phyloP scores from a whole-genome alignment of 1,284 basidiomycete species.

The Cerioporus squamosus region DNA sequence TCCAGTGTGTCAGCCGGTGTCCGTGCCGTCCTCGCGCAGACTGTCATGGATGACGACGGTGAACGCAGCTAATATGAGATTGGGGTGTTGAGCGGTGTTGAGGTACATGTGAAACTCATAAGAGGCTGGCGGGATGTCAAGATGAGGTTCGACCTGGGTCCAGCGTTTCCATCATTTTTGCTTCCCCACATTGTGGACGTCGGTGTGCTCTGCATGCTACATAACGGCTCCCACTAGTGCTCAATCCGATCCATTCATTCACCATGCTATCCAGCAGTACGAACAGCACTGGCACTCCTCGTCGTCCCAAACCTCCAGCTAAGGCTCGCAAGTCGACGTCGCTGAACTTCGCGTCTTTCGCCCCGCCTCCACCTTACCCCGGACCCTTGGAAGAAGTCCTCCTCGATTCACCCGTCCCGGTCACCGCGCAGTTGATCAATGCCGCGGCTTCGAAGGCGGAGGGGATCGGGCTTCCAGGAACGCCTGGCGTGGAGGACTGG shows the following conservation, averaged over 20 bases:
- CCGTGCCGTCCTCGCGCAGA: too few relatives aligned
- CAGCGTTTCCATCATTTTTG: too few relatives aligned
- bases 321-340: conserved; percentile 52
- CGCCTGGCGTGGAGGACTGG: conserved; percentile 44
- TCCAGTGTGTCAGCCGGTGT: too few relatives aligned
- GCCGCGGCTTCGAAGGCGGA: conserved; percentile 20
- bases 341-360: conserved; percentile 37
- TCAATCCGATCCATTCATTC: neutral
- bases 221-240: neutral
- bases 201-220: neutral
- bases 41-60: too few relatives aligned
- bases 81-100: too few relatives aligned
- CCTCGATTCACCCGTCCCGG: conserved; percentile 43
- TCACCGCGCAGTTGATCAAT: conserved; percentile 34
- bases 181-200: neutral
- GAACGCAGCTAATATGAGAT: too few relatives aligned
- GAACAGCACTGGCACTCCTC: conserved; percentile 45
- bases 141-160: too few relatives aligned
- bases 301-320: conserved; percentile 61
- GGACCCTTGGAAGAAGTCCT: conserved; percentile 34
- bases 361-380: conserved; percentile 62
- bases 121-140: conserved; percentile 1
- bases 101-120: neutral
- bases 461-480: conserved; percentile 19
- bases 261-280: conserved; percentile 52